Percentiles rank a stretch among this genome's conserved stretches.
These are phyloP conservation scores for Penicillium sp. DNA, from an alignment of 2,329 filamentous ascomycete genomes.

Conservation along the genomic window DNA sequence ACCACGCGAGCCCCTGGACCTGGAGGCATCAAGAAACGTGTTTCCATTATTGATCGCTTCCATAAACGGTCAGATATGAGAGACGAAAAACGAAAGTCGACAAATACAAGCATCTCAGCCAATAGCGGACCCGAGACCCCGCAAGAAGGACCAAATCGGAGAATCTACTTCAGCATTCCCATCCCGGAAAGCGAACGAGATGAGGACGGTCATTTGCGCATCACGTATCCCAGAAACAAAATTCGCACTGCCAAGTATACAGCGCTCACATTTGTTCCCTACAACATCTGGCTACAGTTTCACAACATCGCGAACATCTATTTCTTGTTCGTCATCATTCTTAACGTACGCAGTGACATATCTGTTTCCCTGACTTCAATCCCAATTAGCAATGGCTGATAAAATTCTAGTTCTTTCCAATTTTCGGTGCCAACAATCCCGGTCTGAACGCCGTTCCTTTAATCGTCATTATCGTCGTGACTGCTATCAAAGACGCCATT, in stretches of 20 bases:
- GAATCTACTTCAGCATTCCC: conserved; percentile 75
- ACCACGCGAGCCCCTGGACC: conserved; percentile 81
- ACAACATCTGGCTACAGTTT: conserved; percentile 97
- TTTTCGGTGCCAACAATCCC: conserved; percentile 90
- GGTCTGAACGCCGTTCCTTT: conserved; percentile 86
- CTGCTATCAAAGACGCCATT: conserved; percentile 88
- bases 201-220: conserved; percentile 72
- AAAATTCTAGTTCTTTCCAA: conserved; percentile 75
- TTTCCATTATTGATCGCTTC: conserved; percentile 75
- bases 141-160: conserved; percentile 50
- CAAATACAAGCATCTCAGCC: conserved; percentile 40
- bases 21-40: conserved; percentile 74
- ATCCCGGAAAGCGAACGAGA: conserved; percentile 74
- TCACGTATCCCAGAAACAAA: conserved; percentile 83
- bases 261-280: conserved; percentile 88
- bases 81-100: conserved; percentile 67
- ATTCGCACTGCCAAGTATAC: conserved; percentile 98
- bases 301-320: conserved; percentile 99
- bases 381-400: conserved; percentile 23
- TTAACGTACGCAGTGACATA: conserved; percentile 67
- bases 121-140: conserved; percentile 24
- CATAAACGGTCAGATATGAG: conserved; percentile 61
- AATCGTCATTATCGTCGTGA: conserved; percentile 87
- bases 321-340: conserved; percentile 93
- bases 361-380: not conserved